A percentile compares a stretch with the other conserved stretches of the same genome.
These are phyloP conservation scores for Candida labiduridarum DNA, from an alignment of 1,139 yeast genomes.

Conservation along the genomic window DNA sequence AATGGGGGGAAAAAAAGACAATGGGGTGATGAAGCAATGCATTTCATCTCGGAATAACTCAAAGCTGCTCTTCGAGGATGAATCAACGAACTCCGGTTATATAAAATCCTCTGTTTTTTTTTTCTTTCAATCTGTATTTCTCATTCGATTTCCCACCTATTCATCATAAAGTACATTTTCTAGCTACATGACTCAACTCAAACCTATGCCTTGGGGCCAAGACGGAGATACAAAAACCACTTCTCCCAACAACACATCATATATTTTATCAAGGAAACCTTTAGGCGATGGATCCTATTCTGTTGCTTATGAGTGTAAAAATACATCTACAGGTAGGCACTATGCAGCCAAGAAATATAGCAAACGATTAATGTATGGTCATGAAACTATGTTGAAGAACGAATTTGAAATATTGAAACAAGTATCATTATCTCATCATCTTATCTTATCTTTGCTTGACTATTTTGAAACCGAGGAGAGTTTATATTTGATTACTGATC, in stretches of 20 bases:
- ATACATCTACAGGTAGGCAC: conserved; percentile 31
- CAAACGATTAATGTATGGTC: conserved; percentile 37
- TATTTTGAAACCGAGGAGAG: conserved; percentile 67
- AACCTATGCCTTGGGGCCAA: conserved; percentile 8
- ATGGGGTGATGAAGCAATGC: conserved; percentile 2
- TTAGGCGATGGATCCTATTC: conserved; percentile 45
- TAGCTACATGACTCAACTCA: not conserved
- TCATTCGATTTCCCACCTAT: too few species aligned
- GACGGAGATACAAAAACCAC: conserved; percentile 1
- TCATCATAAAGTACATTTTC: not conserved
- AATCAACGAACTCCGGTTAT: too few species aligned
- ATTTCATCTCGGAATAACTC: conserved; percentile 1
- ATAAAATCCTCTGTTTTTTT: not conserved
- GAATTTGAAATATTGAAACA: conserved; percentile 57
- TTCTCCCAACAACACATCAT: conserved; percentile 43
- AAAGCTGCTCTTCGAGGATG: not conserved
- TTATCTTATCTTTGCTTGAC: conserved; percentile 63
- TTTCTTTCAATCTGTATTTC: not conserved
- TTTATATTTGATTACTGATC: conserved; percentile 64
- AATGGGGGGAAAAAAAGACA: not conserved
- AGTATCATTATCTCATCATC: conserved; percentile 48
- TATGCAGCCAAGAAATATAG: conserved; percentile 43
- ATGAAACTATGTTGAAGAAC: conserved; percentile 46
- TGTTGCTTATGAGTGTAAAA: conserved; percentile 41
- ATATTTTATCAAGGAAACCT: conserved; percentile 30